Evolutionary conservation across 2,329 filamentous ascomycete genomes (phyloP), one percentile per base, ranked within the genome.

Genomic region (Chaetomium globosum): DNA sequence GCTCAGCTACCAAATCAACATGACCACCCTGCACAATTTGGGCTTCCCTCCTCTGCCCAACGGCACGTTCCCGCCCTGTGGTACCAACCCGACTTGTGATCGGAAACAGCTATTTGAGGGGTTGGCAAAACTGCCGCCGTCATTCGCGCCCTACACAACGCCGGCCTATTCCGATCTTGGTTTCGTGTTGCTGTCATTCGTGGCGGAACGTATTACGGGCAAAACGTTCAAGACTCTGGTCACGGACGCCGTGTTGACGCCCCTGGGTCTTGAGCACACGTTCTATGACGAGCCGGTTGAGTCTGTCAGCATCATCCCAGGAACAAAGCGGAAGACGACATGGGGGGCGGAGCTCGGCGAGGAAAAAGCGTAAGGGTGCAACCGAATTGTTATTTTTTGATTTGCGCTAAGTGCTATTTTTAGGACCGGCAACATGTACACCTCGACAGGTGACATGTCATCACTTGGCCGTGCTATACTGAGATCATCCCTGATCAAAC

Each of bases 111-210:
- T 63, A 1, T 69, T 65, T 39, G 53, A 51, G 2, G 61, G 58
- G 1, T 52, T 67, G 1, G 33, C 56, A 39, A 68, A 71, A 1
- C 70, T 77, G 7, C 76, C 77, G 0, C 70, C 68, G 1, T 73
- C 75, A 0, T 75, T 74, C 39, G 67, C 73, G 0, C 73, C 77
- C 0, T 77, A 73, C 19, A 72, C 71, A 2, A 79, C 77, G 0
- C 77, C 78, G 1, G 69, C 73, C 0, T 80, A 80, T 39, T 79
- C 78, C 0, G 77, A 80, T 51, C 70, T 77, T 19, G 77, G 74
- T 2, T 80, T 75, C 63, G 73, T 75, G 3, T 71, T 80, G n/a
- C 71, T 80, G 1, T 71, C 73, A 10, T 76, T 76, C 56, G 75
- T 77, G 0, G 67, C 79, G 0, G 77, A 80, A 65, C 68, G 70